A percentile compares a stretch with the other conserved stretches of the same genome.
Evolutionary conservation across 169 alveolate species (phyloP).

Genomic region (Pseudocohnilembus persalinus): DNA sequence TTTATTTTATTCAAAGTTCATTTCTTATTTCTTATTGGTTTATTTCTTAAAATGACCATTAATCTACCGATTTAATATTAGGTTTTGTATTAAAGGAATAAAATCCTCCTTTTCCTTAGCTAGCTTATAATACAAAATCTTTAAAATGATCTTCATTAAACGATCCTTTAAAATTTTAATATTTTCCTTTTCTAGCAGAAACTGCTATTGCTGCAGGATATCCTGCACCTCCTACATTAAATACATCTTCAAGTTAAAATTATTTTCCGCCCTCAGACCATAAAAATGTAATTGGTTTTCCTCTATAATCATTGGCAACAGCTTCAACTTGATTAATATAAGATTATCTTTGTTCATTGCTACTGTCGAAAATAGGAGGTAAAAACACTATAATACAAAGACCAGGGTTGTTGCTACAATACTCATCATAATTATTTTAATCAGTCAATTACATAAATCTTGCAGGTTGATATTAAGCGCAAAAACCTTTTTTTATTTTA

Average conservation of each 20-base stretch:
- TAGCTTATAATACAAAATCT: not conserved
- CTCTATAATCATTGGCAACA: conserved; percentile 75
- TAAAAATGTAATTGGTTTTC: conserved; percentile 82
- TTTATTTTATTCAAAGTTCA: too few species aligned
- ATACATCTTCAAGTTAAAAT: conserved; percentile 83
- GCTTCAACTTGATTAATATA: conserved; percentile 72
- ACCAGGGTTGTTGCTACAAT: conserved; percentile 66
- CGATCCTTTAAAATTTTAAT: conserved; percentile 59
- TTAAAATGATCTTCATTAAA: conserved; percentile 52
- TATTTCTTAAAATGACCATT: too few species aligned
- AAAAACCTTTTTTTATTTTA: conserved; percentile 32
- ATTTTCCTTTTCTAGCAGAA: conserved; percentile 32
- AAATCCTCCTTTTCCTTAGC: conserved; percentile 57
- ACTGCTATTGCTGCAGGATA: conserved; percentile 92
- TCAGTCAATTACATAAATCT: conserved; percentile 45
- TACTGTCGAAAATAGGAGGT: conserved; percentile 90
- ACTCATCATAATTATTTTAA: conserved; percentile 48
- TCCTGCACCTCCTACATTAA: conserved; percentile 87
- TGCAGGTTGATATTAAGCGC: conserved; percentile 15
- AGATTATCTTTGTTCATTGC: conserved; percentile 78
- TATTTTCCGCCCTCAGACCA: conserved; percentile 94
- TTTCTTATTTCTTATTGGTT: too few species aligned
- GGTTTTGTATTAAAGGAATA: conserved; percentile 32
- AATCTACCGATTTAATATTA: too few species aligned
- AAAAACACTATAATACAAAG: conserved; percentile 89